Evolutionary conservation across 805 yeast species (phyloP).

Genomic region (Starmerella riodocensis): DNA sequence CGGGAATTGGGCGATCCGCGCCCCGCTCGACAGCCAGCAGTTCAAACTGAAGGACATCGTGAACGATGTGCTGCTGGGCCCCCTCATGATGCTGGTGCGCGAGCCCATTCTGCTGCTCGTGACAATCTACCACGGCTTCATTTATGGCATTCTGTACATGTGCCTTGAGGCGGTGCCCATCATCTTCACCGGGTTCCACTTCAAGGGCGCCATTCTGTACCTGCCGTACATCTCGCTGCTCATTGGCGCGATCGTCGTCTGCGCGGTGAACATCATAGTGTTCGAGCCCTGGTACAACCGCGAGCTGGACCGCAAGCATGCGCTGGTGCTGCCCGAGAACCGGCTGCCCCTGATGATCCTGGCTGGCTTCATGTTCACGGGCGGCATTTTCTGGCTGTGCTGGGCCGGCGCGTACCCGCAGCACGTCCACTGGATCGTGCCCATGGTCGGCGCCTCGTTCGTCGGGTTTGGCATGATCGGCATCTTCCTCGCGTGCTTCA

Average conservation of each 20-base stretch:
- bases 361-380: constrained; percentile 56
- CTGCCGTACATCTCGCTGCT: constrained; percentile 72
- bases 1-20: constrained; percentile 72
- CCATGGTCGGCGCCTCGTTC: constrained; percentile 50
- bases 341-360: constrained; percentile 64
- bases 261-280: constrained; percentile 36
- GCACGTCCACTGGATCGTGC: constrained; percentile 69
- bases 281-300: constrained; percentile 42
- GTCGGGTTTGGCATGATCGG: constrained; percentile 56
- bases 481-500: constrained; percentile 56
- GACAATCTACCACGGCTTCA: constrained; percentile 30
- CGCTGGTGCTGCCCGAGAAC: constrained; percentile 59
- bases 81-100: constrained; percentile 26
- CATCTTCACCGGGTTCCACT: constrained; percentile 42
- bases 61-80: constrained; percentile 25
- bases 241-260: constrained; percentile 54
- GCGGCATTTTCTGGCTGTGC: constrained; percentile 74
- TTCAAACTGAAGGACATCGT: constrained; percentile 31
- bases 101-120: constrained; percentile 31
- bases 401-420: constrained; percentile 75
- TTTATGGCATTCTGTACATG: constrained; percentile 32
- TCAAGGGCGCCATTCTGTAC: constrained; percentile 48
- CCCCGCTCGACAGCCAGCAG: constrained; percentile 40
- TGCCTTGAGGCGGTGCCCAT: constrained; percentile 31
- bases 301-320: constrained; percentile 37